Conservation (phyloP, 139 green algal species). For the Coccomyxa sp. region DNA sequence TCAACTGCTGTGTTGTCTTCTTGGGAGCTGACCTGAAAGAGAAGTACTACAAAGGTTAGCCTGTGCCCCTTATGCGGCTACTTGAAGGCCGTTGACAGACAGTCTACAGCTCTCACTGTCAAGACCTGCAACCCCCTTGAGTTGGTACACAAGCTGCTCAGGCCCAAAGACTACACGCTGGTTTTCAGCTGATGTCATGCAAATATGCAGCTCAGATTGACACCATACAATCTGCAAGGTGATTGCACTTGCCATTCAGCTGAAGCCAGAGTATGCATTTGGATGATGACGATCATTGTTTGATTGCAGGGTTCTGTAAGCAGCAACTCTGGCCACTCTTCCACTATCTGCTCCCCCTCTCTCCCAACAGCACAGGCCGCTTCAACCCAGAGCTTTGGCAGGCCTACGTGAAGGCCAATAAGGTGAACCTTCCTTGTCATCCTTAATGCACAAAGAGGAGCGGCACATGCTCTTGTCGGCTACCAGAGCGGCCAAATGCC, state of each 20-base stretch:
- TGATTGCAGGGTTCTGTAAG: slow-evolving; percentile 88
- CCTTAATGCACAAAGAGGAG: no score
- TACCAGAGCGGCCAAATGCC: background rate
- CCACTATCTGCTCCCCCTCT: slow-evolving; percentile 95
- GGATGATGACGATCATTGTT: background rate
- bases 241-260: no score
- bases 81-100: background rate
- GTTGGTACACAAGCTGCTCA: background rate
- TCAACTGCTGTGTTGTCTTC: slow-evolving; percentile 90
- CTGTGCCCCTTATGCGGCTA: background rate
- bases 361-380: slow-evolving; percentile 54
- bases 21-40: slow-evolving; percentile 78
- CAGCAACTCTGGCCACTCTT: slow-evolving; percentile 98
- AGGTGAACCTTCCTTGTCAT: slow-evolving; percentile 63
- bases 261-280: no score
- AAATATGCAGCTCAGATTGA: no score
- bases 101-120: background rate
- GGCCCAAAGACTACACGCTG: background rate
- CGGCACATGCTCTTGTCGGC: no score
- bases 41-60: slow-evolving; percentile 86
- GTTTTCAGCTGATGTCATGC: no score
- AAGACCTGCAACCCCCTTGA: background rate
- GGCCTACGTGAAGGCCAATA: slow-evolving; percentile 97
- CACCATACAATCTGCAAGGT: no score
- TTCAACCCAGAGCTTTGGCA: slow-evolving; percentile 92